phyloP scores from a whole-genome alignment of 1,139 yeast species.

The Torulaspora globosa region DNA sequence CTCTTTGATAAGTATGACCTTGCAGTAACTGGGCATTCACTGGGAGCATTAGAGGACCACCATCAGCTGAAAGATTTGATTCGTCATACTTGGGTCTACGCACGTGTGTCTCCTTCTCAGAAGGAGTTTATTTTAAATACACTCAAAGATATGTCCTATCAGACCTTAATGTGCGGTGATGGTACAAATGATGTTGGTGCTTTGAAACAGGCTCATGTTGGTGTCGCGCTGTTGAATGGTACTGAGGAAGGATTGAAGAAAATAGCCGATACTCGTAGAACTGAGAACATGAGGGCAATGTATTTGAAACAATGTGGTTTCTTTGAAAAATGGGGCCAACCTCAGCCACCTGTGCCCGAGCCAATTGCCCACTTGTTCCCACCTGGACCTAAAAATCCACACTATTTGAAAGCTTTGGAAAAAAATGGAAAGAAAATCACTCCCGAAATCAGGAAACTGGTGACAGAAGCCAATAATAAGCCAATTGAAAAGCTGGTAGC shows the following conservation, averaged over 20 bases:
- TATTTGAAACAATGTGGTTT: constrained; percentile 82
- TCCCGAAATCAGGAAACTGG: constrained; percentile 59
- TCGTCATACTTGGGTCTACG: constrained; percentile 93
- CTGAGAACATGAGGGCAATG: constrained; percentile 60
- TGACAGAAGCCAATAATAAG: constrained; percentile 40
- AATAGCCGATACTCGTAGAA: constrained; percentile 73
- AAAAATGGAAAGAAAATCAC: constrained; percentile 73
- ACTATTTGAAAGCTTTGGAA: constrained; percentile 80
- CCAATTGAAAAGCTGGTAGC: constrained; percentile 36
- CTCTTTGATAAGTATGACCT: constrained; percentile 71
- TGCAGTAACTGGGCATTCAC: constrained; percentile 92
- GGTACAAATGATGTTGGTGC: constrained; percentile 99
- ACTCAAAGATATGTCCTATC: constrained; percentile 83
- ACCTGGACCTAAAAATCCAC: constrained; percentile 90
- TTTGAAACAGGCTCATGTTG: constrained; percentile 95
- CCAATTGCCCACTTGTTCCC: constrained; percentile 92
- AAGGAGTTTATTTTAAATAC: constrained; percentile 86
- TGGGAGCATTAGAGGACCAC: constrained; percentile 60
- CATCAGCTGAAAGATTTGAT: constrained; percentile 65
- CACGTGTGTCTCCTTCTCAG: constrained; percentile 95
- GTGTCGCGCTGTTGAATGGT: constrained; percentile 95
- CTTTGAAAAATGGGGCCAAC: constrained; percentile 76
- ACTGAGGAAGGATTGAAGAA: constrained; percentile 92
- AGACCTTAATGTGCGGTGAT: constrained; percentile 98
- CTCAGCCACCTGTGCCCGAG: constrained; percentile 79